Evolutionary conservation across 371 early-diverging fungal genomes (phyloP), one percentile per base, ranked within the genome.

Genomic region (Funneliformis caledonium): DNA sequence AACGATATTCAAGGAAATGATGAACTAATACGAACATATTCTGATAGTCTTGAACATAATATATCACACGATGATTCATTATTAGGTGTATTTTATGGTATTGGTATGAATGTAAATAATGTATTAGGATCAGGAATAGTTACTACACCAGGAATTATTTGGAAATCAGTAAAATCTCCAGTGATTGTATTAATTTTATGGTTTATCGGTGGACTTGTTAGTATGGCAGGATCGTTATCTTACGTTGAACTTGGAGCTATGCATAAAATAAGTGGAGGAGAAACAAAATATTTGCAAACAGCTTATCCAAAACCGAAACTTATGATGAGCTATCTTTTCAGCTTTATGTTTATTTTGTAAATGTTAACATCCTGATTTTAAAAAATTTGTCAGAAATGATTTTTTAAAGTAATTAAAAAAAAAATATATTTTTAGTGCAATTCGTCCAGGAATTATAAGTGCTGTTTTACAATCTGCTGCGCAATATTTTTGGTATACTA

Each of bases 181-280:
- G 68, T 69, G 22, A 37, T 37, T 7, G 79, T 70, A 4, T 43
- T 79, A 42, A 33, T 79, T 26, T 56, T 69, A 37, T 79, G 79
- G 79, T 3, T 60, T 10, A 12, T 79, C 1, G 79, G 79, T 48
- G 79, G 69, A 22, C 4, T 79, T 31, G 12, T 52, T 22, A 69
- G 65, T 26, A 33, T 79, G 3, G 52, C 26, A 22, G 79, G 79
- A 0, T 52, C 70, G 6, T n/a, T 70, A 31, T 26, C 70, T 5
- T 79, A 79, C 43, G 70, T 59, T 22, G 79, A 79, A 43, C 50
- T 42, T 56, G 69, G 37, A 45, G 43, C 10, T n/a, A 19, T 43
- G 4, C 19, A 16, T 42, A 68, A 19, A 11, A 64, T 31, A 64
- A 64, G 68, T 19, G 78, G 37, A 9, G 48, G 48, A 5, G 68